Percentiles rank a stretch among this genome's conserved stretches.
Conservation (phyloP, 495 filamentous ascomycete species). For the Physcia stellaris region DNA sequence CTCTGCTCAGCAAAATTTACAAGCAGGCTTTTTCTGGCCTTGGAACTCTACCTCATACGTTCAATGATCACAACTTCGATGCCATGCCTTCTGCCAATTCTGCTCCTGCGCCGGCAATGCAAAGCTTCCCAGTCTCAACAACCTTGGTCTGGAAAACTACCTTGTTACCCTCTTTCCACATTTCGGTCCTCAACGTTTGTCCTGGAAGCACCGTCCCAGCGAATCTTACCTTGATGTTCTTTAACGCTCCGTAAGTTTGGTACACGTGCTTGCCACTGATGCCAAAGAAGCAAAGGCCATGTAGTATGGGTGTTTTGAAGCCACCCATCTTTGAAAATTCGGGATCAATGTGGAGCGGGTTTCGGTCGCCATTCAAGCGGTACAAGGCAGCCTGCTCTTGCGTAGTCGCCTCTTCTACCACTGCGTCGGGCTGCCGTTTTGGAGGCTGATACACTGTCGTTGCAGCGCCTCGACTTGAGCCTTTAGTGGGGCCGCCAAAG, state of each 20-base stretch:
- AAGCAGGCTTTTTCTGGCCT: too few species aligned
- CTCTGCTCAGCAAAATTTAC: too few species aligned
- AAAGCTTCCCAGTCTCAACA: constrained; percentile 90
- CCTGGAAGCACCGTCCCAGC: constrained; percentile 85
- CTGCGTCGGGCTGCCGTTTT: constrained; percentile 58
- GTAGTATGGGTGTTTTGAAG: constrained; percentile 89
- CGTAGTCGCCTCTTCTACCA: constrained; percentile 79
- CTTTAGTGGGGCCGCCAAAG: constrained; percentile 77
- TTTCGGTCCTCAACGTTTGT: constrained; percentile 89
- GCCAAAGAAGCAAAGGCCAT: constrained; percentile 93
- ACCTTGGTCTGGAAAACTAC: constrained; percentile 90
- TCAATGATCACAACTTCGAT: constrained; percentile 43
- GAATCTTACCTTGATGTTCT: constrained; percentile 94
- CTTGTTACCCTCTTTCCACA: constrained; percentile 90
- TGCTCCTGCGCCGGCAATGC: constrained; percentile 75
- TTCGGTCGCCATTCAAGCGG: constrained; percentile 82
- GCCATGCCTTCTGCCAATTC: constrained; percentile 54
- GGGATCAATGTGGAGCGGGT: constrained; percentile 91
- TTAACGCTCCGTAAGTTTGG: constrained; percentile 67
- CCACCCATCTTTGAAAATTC: constrained; percentile 89
- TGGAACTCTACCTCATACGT: too few species aligned
- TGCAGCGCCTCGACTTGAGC: constrained; percentile 60
- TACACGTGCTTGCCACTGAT: constrained; percentile 83
- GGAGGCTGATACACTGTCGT: constrained; percentile 71
- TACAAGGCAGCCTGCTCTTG: constrained; percentile 95